A percentile compares a stretch with the other conserved stretches of the same genome.
These are phyloP conservation scores for Theileria parva DNA, from an alignment of 169 alveolate genomes.

Conservation along the genomic window DNA sequence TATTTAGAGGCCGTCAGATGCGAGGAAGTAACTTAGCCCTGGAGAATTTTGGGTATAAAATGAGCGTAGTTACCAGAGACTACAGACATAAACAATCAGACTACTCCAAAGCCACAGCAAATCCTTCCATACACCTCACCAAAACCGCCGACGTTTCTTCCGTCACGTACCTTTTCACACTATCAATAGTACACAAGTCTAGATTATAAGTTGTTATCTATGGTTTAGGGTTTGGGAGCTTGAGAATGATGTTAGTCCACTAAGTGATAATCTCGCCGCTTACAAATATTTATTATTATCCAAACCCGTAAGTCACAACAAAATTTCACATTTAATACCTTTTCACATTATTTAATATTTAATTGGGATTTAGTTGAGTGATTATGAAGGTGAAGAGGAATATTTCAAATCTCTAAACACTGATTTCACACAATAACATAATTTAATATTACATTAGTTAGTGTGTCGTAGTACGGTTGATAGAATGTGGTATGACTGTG, in stretches of 20 bases:
- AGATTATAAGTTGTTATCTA: background rate
- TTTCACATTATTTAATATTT: too few species aligned
- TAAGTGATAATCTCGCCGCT: constrained; percentile 21
- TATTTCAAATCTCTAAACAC: constrained; percentile 1
- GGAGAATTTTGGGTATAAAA: constrained; percentile 28
- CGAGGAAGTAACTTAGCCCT: constrained; percentile 51
- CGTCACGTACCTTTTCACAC: constrained; percentile 27
- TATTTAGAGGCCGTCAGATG: constrained; percentile 57
- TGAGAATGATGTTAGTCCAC: constrained; percentile 54
- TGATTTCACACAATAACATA: background rate
- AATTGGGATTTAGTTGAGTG: constrained; percentile 47
- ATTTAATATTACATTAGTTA: background rate
- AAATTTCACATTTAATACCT: too few species aligned
- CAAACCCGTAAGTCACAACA: constrained; percentile 45
- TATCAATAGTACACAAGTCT: background rate
- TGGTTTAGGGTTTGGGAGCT: constrained; percentile 46
- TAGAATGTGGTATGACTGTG: constrained; percentile 10
- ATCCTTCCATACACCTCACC: background rate
- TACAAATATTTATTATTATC: constrained; percentile 45
- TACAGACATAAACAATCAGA: background rate
- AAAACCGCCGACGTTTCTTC: constrained; percentile 12
- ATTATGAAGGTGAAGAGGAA: constrained; percentile 41
- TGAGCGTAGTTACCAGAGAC: constrained; percentile 16
- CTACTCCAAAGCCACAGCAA: background rate
- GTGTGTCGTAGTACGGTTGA: constrained; percentile 4